Evolutionary conservation across 441 rosid genomes (phyloP).

Genomic region (Populus hybrid): DNA sequence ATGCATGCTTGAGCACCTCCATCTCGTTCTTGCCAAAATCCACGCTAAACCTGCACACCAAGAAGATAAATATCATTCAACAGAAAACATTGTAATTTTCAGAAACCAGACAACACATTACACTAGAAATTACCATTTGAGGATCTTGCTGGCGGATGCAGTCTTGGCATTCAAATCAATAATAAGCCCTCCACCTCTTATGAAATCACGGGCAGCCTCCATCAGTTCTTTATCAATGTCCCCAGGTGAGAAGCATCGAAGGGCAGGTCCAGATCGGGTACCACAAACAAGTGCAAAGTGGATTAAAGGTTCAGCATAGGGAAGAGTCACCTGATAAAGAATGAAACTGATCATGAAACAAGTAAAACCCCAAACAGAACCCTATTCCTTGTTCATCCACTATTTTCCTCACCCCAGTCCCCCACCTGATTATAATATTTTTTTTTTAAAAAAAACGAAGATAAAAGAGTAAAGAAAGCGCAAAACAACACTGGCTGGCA

Average conservation of each 20-base stretch:
- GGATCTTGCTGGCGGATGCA: slow-evolving; percentile 57
- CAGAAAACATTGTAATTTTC: background rate
- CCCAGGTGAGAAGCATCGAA: slow-evolving; percentile 64
- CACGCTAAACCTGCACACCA: slow-evolving; percentile 49
- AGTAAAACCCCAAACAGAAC: background rate
- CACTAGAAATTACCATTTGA: slow-evolving; percentile 54
- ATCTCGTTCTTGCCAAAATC: slow-evolving; percentile 78
- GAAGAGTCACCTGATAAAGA: slow-evolving; percentile 50
- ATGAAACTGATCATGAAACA: background rate
- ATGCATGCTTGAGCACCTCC: slow-evolving; percentile 71
- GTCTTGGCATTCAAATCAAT: slow-evolving; percentile 51
- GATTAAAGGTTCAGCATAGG: slow-evolving; percentile 47
- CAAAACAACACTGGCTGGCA: no score
- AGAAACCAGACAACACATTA: slow-evolving; percentile 18
- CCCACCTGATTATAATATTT: background rate
- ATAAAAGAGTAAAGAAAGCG: background rate
- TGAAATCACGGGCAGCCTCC: slow-evolving; percentile 65
- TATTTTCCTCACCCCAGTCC: background rate
- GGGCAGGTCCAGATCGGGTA: slow-evolving; percentile 77
- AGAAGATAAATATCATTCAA: slow-evolving; percentile 4
- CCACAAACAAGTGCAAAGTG: slow-evolving; percentile 84
- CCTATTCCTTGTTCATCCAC: background rate
- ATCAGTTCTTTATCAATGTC: slow-evolving; percentile 74
- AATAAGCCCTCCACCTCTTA: slow-evolving; percentile 68
- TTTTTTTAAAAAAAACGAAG: no score